phyloP scores from a whole-genome alignment of 352 stramenopile genomes.

The Pythium rhizo-oryzae region DNA sequence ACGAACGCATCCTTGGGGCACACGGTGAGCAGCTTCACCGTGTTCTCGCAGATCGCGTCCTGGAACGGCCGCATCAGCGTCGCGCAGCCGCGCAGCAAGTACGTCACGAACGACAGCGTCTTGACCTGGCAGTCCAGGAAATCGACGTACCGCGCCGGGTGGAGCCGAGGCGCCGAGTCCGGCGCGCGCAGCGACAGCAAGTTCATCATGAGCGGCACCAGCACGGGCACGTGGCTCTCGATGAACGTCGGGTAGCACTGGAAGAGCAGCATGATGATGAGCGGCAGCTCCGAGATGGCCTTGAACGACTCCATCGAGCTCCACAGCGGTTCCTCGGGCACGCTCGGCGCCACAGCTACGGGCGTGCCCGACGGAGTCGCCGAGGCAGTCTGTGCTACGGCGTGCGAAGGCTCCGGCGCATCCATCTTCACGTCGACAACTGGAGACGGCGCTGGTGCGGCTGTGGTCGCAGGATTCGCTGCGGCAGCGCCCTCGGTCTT shows the following conservation, averaged over 20 bases:
- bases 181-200: constrained; percentile 88
- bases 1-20: constrained; percentile 95
- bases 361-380: neutral
- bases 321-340: constrained; percentile 53
- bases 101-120: constrained; percentile 98
- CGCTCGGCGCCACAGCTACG: neutral
- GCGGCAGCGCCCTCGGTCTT: neutral
- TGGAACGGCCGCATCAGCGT: constrained; percentile 95
- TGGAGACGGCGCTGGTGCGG: neutral
- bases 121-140: constrained; percentile 97
- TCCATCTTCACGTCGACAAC: constrained; percentile 1
- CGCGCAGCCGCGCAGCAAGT: constrained; percentile 93
- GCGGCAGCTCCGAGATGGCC: constrained; percentile 96
- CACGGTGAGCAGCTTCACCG: constrained; percentile 94
- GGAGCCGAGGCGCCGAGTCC: constrained; percentile 50
- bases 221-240: constrained; percentile 93
- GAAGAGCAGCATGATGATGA: constrained; percentile 99
- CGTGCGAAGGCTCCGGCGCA: neutral
- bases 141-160: constrained; percentile 82
- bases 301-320: constrained; percentile 93
- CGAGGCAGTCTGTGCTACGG: no score
- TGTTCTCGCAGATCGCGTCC: constrained; percentile 93
- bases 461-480: neutral
- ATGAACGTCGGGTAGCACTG: constrained; percentile 98
- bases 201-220: constrained; percentile 98